Percentiles rank a stretch among this genome's conserved stretches.
phyloP scores from a whole-genome alignment of 805 yeast species.

The Ogataea neopini region DNA sequence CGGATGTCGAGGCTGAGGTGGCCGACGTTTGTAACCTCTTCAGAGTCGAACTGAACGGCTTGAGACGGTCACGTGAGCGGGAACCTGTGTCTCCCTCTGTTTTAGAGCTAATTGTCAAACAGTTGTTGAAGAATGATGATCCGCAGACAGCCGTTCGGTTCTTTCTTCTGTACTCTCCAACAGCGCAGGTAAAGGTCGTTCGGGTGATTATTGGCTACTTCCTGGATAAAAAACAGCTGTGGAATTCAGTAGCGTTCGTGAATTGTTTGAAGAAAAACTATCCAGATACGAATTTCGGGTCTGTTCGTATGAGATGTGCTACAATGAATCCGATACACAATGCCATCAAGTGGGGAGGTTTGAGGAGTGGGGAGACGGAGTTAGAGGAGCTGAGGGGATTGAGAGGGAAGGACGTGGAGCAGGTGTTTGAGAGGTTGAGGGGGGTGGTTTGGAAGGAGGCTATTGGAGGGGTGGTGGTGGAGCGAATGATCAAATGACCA shows the following conservation, averaged over 20 bases:
- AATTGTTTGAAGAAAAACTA: slow-evolving; percentile 8
- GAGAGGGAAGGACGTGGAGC: neutral
- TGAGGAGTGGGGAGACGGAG: neutral
- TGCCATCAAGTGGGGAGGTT: slow-evolving; percentile 1
- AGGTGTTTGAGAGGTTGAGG: neutral
- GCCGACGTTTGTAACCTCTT: neutral
- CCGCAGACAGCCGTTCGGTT: neutral
- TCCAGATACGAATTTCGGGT: neutral
- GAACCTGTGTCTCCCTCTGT: neutral
- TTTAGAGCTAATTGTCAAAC: neutral
- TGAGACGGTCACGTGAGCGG: neutral
- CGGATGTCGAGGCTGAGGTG: neutral
- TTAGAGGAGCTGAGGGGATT: neutral
- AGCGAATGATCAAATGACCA: neutral
- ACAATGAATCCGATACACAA: slow-evolving; percentile 5
- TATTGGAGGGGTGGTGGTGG: neutral
- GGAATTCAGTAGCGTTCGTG: slow-evolving; percentile 11
- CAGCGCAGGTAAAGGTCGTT: neutral
- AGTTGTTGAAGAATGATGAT: neutral
- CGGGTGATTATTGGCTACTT: neutral
- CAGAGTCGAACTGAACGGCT: neutral
- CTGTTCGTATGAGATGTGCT: slow-evolving; percentile 1
- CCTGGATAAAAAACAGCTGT: slow-evolving; percentile 3
- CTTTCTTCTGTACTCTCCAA: neutral
- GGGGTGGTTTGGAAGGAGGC: neutral